Evolutionary conservation across 1,284 basidiomycete genomes (phyloP).

Genomic region (Quambalaria eucalypti): DNA sequence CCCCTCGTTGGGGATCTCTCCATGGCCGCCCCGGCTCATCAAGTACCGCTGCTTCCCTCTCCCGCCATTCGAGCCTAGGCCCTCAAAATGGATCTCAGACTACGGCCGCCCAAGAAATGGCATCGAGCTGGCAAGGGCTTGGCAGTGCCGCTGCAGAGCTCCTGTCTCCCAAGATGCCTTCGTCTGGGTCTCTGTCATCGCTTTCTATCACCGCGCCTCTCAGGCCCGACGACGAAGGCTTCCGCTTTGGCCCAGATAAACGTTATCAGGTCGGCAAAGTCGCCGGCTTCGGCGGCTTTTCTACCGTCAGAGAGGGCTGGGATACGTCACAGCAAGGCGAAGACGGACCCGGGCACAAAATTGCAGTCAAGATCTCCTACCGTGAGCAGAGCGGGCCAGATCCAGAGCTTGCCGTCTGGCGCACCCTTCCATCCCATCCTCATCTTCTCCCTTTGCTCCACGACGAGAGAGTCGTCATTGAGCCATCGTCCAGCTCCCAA

Average conservation of each 20-base stretch:
- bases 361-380: conserved; percentile 36
- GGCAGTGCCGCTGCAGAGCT: conserved; percentile 19
- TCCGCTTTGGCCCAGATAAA: conserved; percentile 20
- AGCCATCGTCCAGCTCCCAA: neutral
- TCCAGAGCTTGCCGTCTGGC: conserved; percentile 31
- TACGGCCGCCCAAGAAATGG: no score
- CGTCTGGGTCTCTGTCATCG: conserved; percentile 8
- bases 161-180: conserved; percentile 8
- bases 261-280: conserved; percentile 67
- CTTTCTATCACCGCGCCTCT: neutral
- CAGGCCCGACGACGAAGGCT: conserved; percentile 26
- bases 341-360: conserved; percentile 10
- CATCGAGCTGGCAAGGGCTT: conserved; percentile 12
- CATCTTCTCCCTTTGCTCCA: conserved; percentile 32
- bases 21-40: neutral
- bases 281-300: conserved; percentile 76
- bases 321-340: conserved; percentile 10
- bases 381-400: no score
- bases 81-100: no score
- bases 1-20: no score
- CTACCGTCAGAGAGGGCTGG: conserved; percentile 63
- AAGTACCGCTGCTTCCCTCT: neutral
- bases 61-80: no score
- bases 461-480: conserved; percentile 17
- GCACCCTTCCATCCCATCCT: conserved; percentile 21